Base-by-base conservation (phyloP, 2,329 filamentous ascomycete species). In the Epichloe gansuensis region DNA sequence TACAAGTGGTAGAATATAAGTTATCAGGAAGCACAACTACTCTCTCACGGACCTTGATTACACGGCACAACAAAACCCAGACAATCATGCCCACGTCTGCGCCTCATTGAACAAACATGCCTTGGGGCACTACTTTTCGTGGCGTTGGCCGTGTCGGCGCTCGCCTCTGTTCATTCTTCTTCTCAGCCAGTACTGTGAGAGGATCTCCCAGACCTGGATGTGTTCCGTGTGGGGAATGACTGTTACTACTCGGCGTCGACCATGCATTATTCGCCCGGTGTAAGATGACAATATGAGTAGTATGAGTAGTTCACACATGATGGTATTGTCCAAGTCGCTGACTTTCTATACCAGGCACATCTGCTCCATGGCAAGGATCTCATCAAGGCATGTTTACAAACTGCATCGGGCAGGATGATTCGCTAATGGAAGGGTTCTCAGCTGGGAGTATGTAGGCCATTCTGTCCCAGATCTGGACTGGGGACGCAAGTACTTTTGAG, bases 231-330 rank as follows among this genome's bases (percentile, higher is more conserved):
- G 13, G 46, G 46, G 5, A 38, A 25, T 35, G 46, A 48, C 2
- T 48, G 38, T 28, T 48, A 48, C 34, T 48, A 48, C n/a, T 48
- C 46, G 23, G 34, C 46, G 4, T 48, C 46, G 5, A 48, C 34
- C n/a, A 48, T 48, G 46, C 46, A 48, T 48, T 48, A 25, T n/a
- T 48, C 46, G 0, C 46, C 46, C n/a, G 46, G 46, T 38, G 46
- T 48, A 48, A 48, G 34, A 37, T n/a, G 12, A 15, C 44, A 17
- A 35, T 12, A 17, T 3, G 6, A n/a, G 9, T 13, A 28, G 9
- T 12, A 17, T 3, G 6, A n/a, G 9, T 13, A 28, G 9, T 6
- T 25, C 6, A 13, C 41, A 4, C 13, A 15, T 21, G 4, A 12
- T 6, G 5, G 9, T 4, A 25, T 6, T 5, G 34, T 41, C 1